phyloP scores from a whole-genome alignment of 2,329 filamentous ascomycete species.

The Trichophyton benhamiae region DNA sequence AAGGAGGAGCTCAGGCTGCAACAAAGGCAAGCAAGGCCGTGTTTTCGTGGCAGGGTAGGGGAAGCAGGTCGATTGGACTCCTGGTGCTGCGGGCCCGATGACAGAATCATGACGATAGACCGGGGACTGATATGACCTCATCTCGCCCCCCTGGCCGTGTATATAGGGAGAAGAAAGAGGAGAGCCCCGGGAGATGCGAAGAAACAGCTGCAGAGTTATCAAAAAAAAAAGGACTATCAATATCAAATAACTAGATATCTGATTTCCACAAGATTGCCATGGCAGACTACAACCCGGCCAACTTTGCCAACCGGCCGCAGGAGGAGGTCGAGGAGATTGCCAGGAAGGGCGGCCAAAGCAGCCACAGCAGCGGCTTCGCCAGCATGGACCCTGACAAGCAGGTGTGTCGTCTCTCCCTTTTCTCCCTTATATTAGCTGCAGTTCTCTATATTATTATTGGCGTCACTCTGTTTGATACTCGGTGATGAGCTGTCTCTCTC shows the following conservation, averaged over 20 bases:
- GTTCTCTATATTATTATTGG: too few species aligned
- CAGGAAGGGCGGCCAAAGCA: slow-evolving; percentile 24
- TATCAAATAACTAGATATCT: background rate
- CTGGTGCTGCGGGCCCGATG: background rate
- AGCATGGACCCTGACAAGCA: slow-evolving; percentile 23
- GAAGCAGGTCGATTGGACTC: background rate
- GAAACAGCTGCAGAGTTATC: background rate
- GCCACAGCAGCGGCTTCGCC: slow-evolving; percentile 21
- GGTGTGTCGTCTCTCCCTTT: slow-evolving; percentile 12
- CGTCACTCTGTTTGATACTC: too few species aligned
- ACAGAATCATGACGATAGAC: background rate
- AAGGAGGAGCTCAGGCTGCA: too few species aligned
- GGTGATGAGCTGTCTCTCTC: too few species aligned
- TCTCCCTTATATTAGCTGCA: background rate
- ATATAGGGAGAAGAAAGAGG: background rate
- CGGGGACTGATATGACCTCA: background rate
- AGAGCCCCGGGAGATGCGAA: too few species aligned
- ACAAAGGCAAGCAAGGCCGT: too few species aligned
- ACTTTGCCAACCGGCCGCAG: slow-evolving; percentile 32
- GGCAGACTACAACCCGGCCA: slow-evolving; percentile 28
- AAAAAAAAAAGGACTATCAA: background rate
- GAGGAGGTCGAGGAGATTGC: slow-evolving; percentile 36
- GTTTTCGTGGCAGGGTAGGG: background rate
- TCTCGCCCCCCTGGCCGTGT: background rate
- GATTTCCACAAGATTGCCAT: slow-evolving; percentile 11